These are phyloP conservation scores for Pascua guehoae DNA, from an alignment of 1,284 basidiomycete genomes.

Conservation along the genomic window DNA sequence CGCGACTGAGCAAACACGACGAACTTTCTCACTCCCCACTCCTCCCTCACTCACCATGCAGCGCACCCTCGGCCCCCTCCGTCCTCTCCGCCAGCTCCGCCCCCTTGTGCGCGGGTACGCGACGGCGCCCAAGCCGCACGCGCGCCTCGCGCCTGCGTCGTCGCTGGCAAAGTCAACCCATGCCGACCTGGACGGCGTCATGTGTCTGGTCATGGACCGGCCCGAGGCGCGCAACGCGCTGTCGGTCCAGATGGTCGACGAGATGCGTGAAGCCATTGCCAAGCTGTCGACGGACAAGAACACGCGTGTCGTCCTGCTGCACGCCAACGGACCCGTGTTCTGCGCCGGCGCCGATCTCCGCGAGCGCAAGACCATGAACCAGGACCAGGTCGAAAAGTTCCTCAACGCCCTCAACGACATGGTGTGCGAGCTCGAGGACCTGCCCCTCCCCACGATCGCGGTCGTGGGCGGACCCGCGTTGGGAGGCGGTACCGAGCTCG, in stretches of 20 bases:
- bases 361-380: conserved; percentile 77
- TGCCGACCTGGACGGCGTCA: conserved; percentile 41
- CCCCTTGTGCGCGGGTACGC: conserved; percentile 2
- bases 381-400: conserved; percentile 70
- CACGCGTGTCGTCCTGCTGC: conserved; percentile 71
- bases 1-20: background rate
- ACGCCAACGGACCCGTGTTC: conserved; percentile 70
- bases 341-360: conserved; percentile 89
- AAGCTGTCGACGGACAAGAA: conserved; percentile 55
- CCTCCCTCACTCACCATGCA: conserved; percentile 6
- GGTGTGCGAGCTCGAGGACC: conserved; percentile 67
- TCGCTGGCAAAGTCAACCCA: conserved; percentile 1
- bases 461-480: conserved; percentile 90
- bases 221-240: conserved; percentile 87
- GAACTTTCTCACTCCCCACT: background rate
- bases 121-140: conserved; percentile 24
- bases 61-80: conserved; percentile 10
- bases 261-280: conserved; percentile 67
- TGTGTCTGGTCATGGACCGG: conserved; percentile 62
- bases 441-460: conserved; percentile 84
- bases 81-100: conserved; percentile 3
- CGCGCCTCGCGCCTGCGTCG: conserved; percentile 27
- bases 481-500: conserved; percentile 83
- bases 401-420: conserved; percentile 70
- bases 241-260: conserved; percentile 70